phyloP scores from a whole-genome alignment of 352 stramenopile genomes.

The Phytophthora crassamura region DNA sequence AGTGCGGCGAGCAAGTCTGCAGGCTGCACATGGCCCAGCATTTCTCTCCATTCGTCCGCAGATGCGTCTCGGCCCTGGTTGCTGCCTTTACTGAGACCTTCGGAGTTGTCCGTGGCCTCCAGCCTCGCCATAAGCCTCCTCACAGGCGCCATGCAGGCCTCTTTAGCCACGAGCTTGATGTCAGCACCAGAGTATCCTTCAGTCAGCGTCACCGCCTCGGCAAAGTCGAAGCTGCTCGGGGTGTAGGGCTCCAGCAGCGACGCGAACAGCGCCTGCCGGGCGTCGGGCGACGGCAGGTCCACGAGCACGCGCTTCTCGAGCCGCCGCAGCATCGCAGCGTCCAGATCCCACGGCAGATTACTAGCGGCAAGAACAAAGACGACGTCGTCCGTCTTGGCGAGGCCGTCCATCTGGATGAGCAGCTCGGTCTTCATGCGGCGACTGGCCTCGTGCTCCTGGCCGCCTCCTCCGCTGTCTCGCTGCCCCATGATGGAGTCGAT shows the following conservation, averaged over 20 bases:
- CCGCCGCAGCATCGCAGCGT: slow-evolving; percentile 80
- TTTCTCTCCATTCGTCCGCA: slow-evolving; percentile 54
- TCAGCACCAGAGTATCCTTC: slow-evolving; percentile 86
- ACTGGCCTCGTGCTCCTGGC: slow-evolving; percentile 87
- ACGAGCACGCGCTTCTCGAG: slow-evolving; percentile 88
- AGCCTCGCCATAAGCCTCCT: slow-evolving; percentile 72
- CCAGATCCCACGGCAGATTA: slow-evolving; percentile 85
- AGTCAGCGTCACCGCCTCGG: slow-evolving; percentile 54
- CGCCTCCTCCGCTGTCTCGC: slow-evolving; percentile 69
- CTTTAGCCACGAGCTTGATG: slow-evolving; percentile 88
- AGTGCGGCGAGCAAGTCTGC: slow-evolving; percentile 62
- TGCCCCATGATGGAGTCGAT: slow-evolving; percentile 92
- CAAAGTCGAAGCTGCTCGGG: slow-evolving; percentile 54
- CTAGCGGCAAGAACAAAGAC: slow-evolving; percentile 87
- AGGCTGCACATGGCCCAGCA: slow-evolving; percentile 67
- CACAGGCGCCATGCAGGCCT: slow-evolving; percentile 86
- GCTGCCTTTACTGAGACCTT: slow-evolving; percentile 11
- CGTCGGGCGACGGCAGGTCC: slow-evolving; percentile 69
- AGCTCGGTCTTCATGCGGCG: slow-evolving; percentile 89
- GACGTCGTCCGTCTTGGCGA: slow-evolving; percentile 81
- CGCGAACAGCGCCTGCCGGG: slow-evolving; percentile 61
- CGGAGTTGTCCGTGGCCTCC: slow-evolving; percentile 50
- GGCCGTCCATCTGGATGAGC: slow-evolving; percentile 88
- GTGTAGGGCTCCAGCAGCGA: slow-evolving; percentile 71
- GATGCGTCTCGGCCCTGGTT: slow-evolving; percentile 33